Conservation (phyloP, 1,284 basidiomycete species). For the Leccinum fuscescens region DNA sequence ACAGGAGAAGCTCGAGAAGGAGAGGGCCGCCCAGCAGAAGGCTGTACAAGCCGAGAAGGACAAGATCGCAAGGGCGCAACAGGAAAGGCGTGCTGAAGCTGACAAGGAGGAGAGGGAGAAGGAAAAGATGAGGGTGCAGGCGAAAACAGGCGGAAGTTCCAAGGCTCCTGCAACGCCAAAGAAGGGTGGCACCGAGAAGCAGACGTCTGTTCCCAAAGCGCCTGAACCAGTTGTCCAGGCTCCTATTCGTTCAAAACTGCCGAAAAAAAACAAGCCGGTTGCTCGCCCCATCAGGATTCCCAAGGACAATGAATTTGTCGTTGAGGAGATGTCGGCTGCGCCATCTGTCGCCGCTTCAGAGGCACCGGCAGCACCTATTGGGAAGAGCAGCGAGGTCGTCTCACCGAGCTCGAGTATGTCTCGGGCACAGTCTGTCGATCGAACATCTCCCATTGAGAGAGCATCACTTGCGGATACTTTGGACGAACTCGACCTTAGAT, state of each 20-base stretch:
- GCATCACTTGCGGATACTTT: constrained; percentile 60
- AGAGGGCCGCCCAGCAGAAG: constrained; percentile 34
- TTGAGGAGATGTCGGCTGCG: constrained; percentile 43
- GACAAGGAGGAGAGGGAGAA: constrained; percentile 35
- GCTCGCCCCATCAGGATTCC: constrained; percentile 57
- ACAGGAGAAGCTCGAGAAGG: constrained; percentile 38
- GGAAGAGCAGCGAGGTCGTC: constrained; percentile 33
- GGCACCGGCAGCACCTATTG: constrained; percentile 37
- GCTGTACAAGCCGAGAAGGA: constrained; percentile 36
- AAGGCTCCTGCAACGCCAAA: constrained; percentile 23
- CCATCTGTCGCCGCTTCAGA: constrained; percentile 49
- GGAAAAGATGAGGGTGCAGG: constrained; percentile 32
- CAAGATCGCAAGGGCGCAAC: constrained; percentile 32
- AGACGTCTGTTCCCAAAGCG: constrained; percentile 18
- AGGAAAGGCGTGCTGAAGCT: constrained; percentile 30
- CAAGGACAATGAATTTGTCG: constrained; percentile 53
- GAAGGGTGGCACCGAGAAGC: constrained; percentile 23
- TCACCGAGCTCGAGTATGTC: constrained; percentile 53
- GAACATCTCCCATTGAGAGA: constrained; percentile 37
- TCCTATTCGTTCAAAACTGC: constrained; percentile 73
- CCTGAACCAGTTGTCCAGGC: constrained; percentile 50
- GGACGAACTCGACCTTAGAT: constrained; percentile 59
- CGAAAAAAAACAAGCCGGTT: constrained; percentile 73
- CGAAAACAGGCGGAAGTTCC: constrained; percentile 35
- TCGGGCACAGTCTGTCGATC: constrained; percentile 59